Percentiles rank a stretch among this genome's conserved stretches.
phyloP scores from a whole-genome alignment of 805 yeast genomes.

The Saccharomyces jurei region DNA sequence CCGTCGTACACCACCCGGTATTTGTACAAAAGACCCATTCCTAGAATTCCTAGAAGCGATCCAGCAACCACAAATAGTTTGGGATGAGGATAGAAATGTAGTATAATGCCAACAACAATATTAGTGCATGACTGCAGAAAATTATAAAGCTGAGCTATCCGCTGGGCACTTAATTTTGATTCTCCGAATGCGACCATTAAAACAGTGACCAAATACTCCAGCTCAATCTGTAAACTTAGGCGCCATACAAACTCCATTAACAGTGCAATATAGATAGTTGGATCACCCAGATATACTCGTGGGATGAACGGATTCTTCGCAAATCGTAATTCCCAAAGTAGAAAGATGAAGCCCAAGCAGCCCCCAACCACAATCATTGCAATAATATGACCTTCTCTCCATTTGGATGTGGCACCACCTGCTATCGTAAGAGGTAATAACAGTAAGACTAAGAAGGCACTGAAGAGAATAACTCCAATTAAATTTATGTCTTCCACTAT shows the following conservation, averaged over 20 bases:
- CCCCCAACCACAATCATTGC: slow-evolving; percentile 50
- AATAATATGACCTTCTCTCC: slow-evolving; percentile 47
- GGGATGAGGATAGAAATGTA: slow-evolving; percentile 38
- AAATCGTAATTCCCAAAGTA: slow-evolving; percentile 44
- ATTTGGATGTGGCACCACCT: slow-evolving; percentile 41
- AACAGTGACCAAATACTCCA: slow-evolving; percentile 48
- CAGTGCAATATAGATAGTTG: slow-evolving; percentile 54
- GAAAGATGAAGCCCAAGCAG: slow-evolving; percentile 39
- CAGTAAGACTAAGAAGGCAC: slow-evolving; percentile 45
- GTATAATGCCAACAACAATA: slow-evolving; percentile 43
- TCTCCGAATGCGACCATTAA: slow-evolving; percentile 47
- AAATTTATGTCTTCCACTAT: slow-evolving; percentile 51
- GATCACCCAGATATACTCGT: slow-evolving; percentile 40
- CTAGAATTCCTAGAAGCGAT: slow-evolving; percentile 42
- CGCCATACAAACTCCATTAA: slow-evolving; percentile 45
- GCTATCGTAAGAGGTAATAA: slow-evolving; percentile 59
- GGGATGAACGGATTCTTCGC: slow-evolving; percentile 50
- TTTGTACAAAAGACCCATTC: slow-evolving; percentile 46
- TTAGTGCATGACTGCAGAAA: slow-evolving; percentile 42
- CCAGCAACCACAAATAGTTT: slow-evolving; percentile 55
- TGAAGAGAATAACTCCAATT: slow-evolving; percentile 45
- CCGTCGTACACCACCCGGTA: slow-evolving; percentile 42
- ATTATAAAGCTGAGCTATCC: slow-evolving; percentile 50
- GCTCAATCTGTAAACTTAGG: slow-evolving; percentile 21
- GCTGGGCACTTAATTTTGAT: slow-evolving; percentile 13